Percentiles rank a stretch among this genome's conserved stretches.
Evolutionary conservation across 768 basidiomycete genomes (phyloP).

Genomic region (Boletus barrowsii): DNA sequence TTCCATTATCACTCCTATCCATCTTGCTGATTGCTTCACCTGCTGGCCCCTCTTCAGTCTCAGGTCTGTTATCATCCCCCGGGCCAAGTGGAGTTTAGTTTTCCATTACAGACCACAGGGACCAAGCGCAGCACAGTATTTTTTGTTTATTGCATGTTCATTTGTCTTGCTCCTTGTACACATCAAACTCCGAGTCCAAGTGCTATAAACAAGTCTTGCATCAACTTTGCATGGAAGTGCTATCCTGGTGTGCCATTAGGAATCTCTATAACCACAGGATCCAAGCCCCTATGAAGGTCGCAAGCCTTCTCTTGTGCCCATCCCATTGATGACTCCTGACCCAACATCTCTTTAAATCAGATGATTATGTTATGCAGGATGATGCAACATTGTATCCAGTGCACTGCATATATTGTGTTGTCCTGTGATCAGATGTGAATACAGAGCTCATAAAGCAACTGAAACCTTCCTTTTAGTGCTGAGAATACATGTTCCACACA

Average conservation of each 20-base stretch:
- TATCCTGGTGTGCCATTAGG: neutral
- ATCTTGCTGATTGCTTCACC: no score
- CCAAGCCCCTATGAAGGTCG: neutral
- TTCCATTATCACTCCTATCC: no score
- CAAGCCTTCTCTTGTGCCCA: neutral
- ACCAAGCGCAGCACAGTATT: no score
- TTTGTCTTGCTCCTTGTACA: no score
- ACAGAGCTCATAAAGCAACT: constrained; percentile 1
- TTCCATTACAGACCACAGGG: no score
- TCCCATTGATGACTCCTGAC: neutral
- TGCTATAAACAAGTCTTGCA: neutral
- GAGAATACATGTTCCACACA: constrained; percentile 9
- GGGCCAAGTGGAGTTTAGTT: no score
- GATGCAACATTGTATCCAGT: constrained; percentile 10
- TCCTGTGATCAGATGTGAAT: neutral
- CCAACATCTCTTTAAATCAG: constrained; percentile 1
- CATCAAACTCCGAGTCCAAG: no score
- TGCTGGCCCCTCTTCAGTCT: no score
- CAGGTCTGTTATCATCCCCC: no score
- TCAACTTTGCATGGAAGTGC: neutral
- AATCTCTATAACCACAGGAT: neutral
- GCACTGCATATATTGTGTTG: neutral
- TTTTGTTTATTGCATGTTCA: no score
- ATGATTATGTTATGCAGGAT: constrained; percentile 14
- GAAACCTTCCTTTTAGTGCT: constrained; percentile 4